Evolutionary conservation across 306 rosid species (phyloP).

Genomic region (Cicer yamashitae): DNA sequence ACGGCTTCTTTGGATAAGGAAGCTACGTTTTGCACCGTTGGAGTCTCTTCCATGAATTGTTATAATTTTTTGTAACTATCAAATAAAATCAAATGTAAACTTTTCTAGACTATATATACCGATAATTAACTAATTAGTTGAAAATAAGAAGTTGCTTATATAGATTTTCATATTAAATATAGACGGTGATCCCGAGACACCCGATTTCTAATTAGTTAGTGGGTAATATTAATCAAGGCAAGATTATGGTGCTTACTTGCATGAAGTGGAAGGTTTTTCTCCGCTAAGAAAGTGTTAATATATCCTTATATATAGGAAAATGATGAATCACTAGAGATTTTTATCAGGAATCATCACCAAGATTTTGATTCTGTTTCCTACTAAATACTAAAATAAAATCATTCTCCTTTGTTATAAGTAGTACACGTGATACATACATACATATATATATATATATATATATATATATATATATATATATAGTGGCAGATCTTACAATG

Average conservation of each 20-base stretch:
- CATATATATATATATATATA: too few species aligned
- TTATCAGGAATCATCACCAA: too few species aligned
- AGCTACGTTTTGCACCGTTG: neutral
- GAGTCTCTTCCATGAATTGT: neutral
- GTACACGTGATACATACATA: too few species aligned
- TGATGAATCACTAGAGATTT: too few species aligned
- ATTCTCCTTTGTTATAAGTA: too few species aligned
- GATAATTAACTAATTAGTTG: too few species aligned
- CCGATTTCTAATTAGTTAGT: neutral
- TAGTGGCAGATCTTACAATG: too few species aligned
- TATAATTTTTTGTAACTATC: neutral
- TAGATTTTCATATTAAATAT: neutral
- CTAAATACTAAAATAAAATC: too few species aligned
- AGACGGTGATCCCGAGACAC: neutral
- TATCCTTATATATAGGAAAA: too few species aligned
- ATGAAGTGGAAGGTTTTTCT: conserved; percentile 1
- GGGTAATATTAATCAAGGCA: neutral
- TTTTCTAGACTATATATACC: neutral
- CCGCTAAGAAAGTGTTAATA: neutral
- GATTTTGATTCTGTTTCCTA: too few species aligned
- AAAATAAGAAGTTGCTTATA: neutral
- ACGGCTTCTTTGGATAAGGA: neutral
- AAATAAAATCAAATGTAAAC: too few species aligned
- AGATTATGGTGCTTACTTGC: neutral
- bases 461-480: too few species aligned